A percentile compares a stretch with the other conserved stretches of the same genome.
phyloP scores from a whole-genome alignment of 306 rosid genomes.

The Trifolium pratense region DNA sequence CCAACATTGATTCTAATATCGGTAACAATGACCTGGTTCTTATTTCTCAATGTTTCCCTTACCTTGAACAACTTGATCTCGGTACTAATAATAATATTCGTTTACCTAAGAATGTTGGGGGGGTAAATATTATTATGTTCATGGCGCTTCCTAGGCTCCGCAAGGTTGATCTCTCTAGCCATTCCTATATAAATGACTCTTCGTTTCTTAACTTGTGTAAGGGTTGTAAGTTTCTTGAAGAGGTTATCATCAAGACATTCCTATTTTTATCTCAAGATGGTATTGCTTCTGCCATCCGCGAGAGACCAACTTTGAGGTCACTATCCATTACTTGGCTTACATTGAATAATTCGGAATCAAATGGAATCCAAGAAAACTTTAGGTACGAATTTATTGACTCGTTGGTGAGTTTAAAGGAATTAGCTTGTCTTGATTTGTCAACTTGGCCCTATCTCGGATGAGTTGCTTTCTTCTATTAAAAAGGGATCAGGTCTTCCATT shows the following conservation, averaged over 20 bases:
- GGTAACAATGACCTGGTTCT: conserved; percentile 31
- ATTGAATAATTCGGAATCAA: no score
- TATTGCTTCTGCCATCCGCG: conserved; percentile 43
- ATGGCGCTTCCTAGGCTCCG: conserved; percentile 48
- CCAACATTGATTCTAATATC: conserved; percentile 6
- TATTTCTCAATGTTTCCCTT: conserved; percentile 52
- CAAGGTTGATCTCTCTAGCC: conserved; percentile 66
- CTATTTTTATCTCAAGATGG: background rate
- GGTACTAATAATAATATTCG: background rate
- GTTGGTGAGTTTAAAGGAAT: conserved; percentile 3
- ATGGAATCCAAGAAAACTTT: no score
- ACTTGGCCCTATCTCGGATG: no score
- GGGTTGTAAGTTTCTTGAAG: conserved; percentile 49
- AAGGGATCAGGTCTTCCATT: no score
- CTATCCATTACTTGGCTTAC: conserved; percentile 7
- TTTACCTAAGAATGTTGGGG: conserved; percentile 40
- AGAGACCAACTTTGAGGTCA: conserved; percentile 51
- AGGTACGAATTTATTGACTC: background rate
- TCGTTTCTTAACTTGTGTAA: conserved; percentile 46
- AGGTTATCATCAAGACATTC: conserved; percentile 24
- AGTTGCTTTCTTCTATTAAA: no score
- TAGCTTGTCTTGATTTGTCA: conserved; percentile 44
- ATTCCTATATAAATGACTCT: conserved; percentile 45
- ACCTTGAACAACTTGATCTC: conserved; percentile 49
- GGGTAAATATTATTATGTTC: conserved; percentile 37